A percentile compares a stretch with the other conserved stretches of the same genome.
These are phyloP conservation scores for Phytopythium aichiense DNA, from an alignment of 352 stramenopile species.

Conservation along the genomic window DNA sequence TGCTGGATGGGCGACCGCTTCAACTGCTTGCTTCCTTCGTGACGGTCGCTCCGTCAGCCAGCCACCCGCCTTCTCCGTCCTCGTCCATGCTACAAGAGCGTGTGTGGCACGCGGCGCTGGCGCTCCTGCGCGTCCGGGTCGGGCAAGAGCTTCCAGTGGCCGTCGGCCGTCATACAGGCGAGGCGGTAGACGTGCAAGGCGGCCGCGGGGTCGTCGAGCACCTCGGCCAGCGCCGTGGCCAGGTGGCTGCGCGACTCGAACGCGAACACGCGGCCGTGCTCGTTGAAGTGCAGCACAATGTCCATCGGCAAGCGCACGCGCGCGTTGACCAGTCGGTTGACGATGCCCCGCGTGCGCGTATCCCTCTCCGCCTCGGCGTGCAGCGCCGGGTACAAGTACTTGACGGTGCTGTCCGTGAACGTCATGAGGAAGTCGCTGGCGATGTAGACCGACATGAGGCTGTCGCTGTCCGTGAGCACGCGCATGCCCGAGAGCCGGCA, in stretches of 20 bases:
- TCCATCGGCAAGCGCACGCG: conserved; percentile 24
- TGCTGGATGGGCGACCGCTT: too few species aligned
- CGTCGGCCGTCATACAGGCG: conserved; percentile 28
- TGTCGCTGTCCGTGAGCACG: conserved; percentile 26
- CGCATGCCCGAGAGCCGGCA: conserved; percentile 21
- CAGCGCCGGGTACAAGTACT: conserved; percentile 43
- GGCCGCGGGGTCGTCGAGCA: conserved; percentile 30
- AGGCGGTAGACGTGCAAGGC: conserved; percentile 28
- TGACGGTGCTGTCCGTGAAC: conserved; percentile 41
- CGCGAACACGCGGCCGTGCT: conserved; percentile 68
- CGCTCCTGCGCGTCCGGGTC: conserved; percentile 13
- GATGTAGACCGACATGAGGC: conserved; percentile 34
- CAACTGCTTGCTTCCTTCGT: too few species aligned
- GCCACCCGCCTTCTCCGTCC: too few species aligned
- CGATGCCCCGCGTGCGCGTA: conserved; percentile 12
- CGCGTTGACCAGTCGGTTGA: conserved; percentile 22
- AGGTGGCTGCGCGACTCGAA: conserved; percentile 63
- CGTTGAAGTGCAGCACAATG: conserved; percentile 76
- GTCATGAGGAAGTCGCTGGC: conserved; percentile 27
- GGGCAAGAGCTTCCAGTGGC: conserved; percentile 30
- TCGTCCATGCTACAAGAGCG: conserved; percentile 15
- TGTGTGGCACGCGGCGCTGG: conserved; percentile 16
- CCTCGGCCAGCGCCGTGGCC: conserved; percentile 30
- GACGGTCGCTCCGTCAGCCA: too few species aligned
- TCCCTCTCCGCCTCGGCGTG: conserved; percentile 22